Base-by-base conservation (phyloP, 1,139 yeast genomes). In the Scheffersomyces segobiensis region DNA sequence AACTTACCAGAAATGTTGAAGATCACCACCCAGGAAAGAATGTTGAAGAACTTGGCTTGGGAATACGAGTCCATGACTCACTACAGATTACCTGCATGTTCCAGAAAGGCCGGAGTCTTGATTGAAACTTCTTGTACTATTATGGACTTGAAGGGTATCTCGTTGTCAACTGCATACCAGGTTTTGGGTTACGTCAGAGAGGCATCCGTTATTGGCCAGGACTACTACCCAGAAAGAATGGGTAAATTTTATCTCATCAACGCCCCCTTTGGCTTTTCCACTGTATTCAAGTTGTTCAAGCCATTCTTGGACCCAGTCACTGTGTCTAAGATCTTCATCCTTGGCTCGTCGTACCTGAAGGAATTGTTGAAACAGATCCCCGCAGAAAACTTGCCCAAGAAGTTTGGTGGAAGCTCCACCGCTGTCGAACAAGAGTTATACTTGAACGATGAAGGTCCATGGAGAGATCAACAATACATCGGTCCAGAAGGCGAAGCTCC, bases 211-310 rank as follows among this genome's bases (percentile, higher is more conserved):
- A 92, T 95, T 70, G 98, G 98, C 62, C 99, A 95, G 79, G 92
- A 95, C 80, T 95, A 90, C 77, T 95, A 95, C 75, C 99, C 99
- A n/a, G 99, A 95, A 81, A 89, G 99, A 78, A 93, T 95, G 98
- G 98, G 99, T 70, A 93, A 92, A 77, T 95, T 95, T 73, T 95
- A 92, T 78, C 81, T 93, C 70, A 91, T 95, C 77, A 95, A 95
- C 73, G 97, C 99, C 1, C 99, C 99, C 62, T 95, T 93, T 74
- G 99, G 99, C 5, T 95, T 95, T 78, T 87, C 97, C 49, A 88
- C 98, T 53, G 98, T 97, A 49, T 95, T 95, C 83, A 86, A 86
- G 72, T 73, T 93, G 61, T 91, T 95, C 79, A 93, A 92, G 79
- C 95, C 96, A 60, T 93, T 95, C 78, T 84, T 95, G 71, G 99